Conservation (phyloP, 352 stramenopile genomes). For the Globisporangium canariense region DNA sequence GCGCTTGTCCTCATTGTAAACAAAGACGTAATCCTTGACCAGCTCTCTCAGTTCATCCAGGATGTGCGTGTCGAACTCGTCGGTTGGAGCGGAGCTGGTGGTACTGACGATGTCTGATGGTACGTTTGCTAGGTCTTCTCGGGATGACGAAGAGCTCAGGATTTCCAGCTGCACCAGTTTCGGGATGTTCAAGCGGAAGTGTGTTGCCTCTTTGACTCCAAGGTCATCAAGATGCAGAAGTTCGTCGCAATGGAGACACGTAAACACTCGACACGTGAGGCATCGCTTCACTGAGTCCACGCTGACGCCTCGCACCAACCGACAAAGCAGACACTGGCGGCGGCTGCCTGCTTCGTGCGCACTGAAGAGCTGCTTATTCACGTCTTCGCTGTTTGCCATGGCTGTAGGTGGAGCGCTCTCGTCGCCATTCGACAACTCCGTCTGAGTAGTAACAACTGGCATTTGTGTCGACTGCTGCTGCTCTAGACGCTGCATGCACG, state of each 20-base stretch:
- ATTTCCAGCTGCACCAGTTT: neutral
- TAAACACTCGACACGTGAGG: slow-evolving; percentile 38
- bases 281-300: slow-evolving; percentile 31
- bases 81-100: neutral
- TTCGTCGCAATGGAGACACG: slow-evolving; percentile 45
- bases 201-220: slow-evolving; percentile 41
- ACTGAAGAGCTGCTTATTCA: too few species aligned
- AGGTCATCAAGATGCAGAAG: slow-evolving; percentile 60
- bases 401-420: slow-evolving; percentile 1
- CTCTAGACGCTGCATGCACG: slow-evolving; percentile 21
- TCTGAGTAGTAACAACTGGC: neutral
- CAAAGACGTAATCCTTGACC: slow-evolving; percentile 24
- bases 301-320: slow-evolving; percentile 17
- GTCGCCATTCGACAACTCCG: neutral
- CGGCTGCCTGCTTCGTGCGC: neutral
- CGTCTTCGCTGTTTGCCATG: neutral
- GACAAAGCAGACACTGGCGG: slow-evolving; percentile 33
- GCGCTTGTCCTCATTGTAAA: slow-evolving; percentile 14
- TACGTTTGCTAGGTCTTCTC: slow-evolving; percentile 1
- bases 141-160: too few species aligned
- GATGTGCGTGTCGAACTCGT: slow-evolving; percentile 9
- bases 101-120: neutral
- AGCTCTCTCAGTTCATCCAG: slow-evolving; percentile 25
- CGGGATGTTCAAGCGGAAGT: slow-evolving; percentile 41
- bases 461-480: slow-evolving; percentile 7